These are phyloP conservation scores for Fusarium sp. DNA, from an alignment of 2,329 filamentous ascomycete species.

Conservation along the genomic window DNA sequence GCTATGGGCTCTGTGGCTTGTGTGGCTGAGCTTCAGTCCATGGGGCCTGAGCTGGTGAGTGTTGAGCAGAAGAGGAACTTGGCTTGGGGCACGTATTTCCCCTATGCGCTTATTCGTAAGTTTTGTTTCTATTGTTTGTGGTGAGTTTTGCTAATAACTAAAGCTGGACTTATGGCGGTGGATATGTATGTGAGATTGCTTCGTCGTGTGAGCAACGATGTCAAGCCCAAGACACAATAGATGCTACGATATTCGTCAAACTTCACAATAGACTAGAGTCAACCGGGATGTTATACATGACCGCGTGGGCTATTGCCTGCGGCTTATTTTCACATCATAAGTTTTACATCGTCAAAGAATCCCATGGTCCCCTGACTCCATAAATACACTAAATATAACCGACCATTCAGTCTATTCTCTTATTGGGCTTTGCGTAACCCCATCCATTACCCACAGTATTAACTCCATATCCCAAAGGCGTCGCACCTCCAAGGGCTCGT, in stretches of 20 bases:
- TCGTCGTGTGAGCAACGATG: conserved; percentile 54
- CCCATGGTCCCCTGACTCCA: conserved; percentile 39
- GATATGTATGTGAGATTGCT: conserved; percentile 69
- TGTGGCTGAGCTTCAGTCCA: conserved; percentile 63
- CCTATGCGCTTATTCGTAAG: conserved; percentile 67
- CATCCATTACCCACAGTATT: conserved; percentile 68
- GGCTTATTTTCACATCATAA: conserved; percentile 31
- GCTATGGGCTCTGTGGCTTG: conserved; percentile 65
- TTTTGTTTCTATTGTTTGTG: conserved; percentile 6
- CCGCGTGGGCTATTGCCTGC: conserved; percentile 12
- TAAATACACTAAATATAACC: conserved; percentile 34
- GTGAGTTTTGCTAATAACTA: conserved; percentile 4
- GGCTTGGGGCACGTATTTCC: conserved; percentile 63
- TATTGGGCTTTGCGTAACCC: conserved; percentile 62
- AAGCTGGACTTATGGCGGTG: conserved; percentile 63
- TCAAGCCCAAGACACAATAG: conserved; percentile 56
- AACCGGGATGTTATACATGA: conserved; percentile 24
- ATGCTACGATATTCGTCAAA: background rate
- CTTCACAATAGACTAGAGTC: background rate
- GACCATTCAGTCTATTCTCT: conserved; percentile 60
- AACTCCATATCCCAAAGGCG: conserved; percentile 68
- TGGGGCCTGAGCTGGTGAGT: conserved; percentile 61
- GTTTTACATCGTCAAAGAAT: conserved; percentile 25
- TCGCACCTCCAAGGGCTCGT: conserved; percentile 66
- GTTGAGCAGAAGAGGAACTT: conserved; percentile 60